Evolutionary conservation across 768 basidiomycete genomes (phyloP), one percentile per base, ranked within the genome.

Genomic region (Pholiota microspora): DNA sequence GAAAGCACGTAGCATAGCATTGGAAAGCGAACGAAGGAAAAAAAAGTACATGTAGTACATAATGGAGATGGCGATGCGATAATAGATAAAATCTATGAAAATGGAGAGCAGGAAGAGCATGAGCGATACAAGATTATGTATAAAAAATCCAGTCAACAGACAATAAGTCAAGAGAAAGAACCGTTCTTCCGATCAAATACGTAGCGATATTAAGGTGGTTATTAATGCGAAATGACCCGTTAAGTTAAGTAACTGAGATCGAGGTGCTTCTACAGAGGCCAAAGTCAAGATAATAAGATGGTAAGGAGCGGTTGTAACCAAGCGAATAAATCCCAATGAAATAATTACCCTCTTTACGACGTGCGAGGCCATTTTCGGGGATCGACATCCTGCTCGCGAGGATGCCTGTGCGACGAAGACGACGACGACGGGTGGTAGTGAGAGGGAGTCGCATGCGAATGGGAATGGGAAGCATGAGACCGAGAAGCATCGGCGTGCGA

Each of bases 301-400:
- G 50, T 63, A 73, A 69, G 49, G 69, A 70, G 69, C 71, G 72
- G 72, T 55, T 71, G 72, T 77, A 73, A 69, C 70, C 64, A 74
- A 60, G 67, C 61, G 53, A 51, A 15, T 46, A 54, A 66, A 64
- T 59, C 62, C 62, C 67, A 67, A 64, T 62, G 53, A 55, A 58
- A 58, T 55, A 53, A 44, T 51, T 52, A 46, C 32, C 36, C 32
- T 71, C 78, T 70, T 81, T 18, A 42, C 62, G 75, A 76, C 61
- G 74, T 71, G 64, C 75, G 70, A 64, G 73, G 63, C 78, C 78
- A 83, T 67, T 79, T 79, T 63, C 74, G 77, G 59, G 73, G 70
- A 63, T 81, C 80, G 45, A 70, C 68, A 47, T 66, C 67, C 46
- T 74, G 73, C 57, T 76, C 77, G 51, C 68, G 70, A 57, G 66